Conservation (phyloP, 306 rosid species). For the Heteromeles arbutifolia region DNA sequence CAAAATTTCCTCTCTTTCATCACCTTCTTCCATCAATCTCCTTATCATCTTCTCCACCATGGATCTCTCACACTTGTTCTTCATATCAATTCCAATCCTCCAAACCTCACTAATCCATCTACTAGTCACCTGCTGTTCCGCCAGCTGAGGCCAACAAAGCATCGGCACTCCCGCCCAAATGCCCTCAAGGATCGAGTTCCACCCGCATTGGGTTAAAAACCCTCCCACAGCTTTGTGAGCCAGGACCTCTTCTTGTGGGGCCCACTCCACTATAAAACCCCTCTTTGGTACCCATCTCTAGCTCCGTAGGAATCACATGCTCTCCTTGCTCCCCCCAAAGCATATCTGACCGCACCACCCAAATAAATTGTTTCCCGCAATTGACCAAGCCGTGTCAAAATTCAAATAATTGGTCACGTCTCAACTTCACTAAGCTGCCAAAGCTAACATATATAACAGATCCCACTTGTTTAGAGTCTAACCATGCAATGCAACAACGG, state of each 20-base stretch:
- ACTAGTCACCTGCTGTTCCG: constrained; percentile 23
- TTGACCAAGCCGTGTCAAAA: background rate
- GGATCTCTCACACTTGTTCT: constrained; percentile 11
- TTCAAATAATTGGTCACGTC: too few relatives aligned
- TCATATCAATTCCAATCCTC: constrained; percentile 22
- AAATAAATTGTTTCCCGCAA: too few relatives aligned
- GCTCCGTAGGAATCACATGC: background rate
- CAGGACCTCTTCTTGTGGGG: constrained; percentile 26
- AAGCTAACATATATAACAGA: constrained; percentile 12
- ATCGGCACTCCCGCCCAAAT: constrained; percentile 25
- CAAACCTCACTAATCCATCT: constrained; percentile 30
- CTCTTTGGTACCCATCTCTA: constrained; percentile 17
- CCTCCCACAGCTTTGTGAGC: constrained; percentile 6
- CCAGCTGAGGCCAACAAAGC: constrained; percentile 21
- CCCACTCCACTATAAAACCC: constrained; percentile 28
- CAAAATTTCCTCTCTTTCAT: background rate
- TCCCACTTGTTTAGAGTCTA: background rate
- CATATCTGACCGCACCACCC: background rate
- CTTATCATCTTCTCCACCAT: background rate
- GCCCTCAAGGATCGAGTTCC: constrained; percentile 37
- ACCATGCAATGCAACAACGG: constrained; percentile 2
- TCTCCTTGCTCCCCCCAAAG: background rate
- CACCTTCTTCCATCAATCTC: background rate
- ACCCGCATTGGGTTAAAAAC: constrained; percentile 1
- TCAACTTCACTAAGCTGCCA: background rate